A percentile compares a stretch with the other conserved stretches of the same genome.
These are phyloP conservation scores for Eucalyptus erythrocorys DNA, from an alignment of 345 rosid species.

Conservation along the genomic window DNA sequence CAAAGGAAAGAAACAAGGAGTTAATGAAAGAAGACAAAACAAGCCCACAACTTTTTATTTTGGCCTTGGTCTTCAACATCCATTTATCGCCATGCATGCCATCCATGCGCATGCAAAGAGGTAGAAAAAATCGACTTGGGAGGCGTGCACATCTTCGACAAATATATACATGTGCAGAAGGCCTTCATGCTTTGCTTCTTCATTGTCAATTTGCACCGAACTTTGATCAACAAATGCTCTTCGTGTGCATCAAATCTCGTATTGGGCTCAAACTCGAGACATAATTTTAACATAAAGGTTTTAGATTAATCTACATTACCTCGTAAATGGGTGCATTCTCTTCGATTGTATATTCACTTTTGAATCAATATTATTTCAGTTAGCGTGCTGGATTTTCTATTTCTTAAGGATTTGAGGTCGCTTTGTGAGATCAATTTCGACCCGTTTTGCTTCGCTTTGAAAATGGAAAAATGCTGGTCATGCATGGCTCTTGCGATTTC, in stretches of 20 bases:
- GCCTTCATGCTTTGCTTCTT: too few relatives aligned
- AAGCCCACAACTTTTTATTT: too few relatives aligned
- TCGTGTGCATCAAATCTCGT: rapidly evolving
- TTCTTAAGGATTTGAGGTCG: not conserved
- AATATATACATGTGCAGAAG: too few relatives aligned
- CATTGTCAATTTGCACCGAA: too few relatives aligned
- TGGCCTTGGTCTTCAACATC: too few relatives aligned
- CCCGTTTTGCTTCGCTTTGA: not conserved
- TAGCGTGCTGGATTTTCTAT: not conserved
- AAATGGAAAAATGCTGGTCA: not conserved
- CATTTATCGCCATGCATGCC: too few relatives aligned
- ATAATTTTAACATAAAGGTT: not conserved
- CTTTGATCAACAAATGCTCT: too few relatives aligned
- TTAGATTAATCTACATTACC: not conserved
- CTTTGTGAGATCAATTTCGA: not conserved
- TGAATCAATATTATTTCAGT: not conserved
- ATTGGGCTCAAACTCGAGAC: rapidly evolving
- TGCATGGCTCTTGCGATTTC: not conserved
- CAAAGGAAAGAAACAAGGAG: too few relatives aligned
- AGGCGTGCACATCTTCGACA: too few relatives aligned
- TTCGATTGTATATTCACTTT: not conserved
- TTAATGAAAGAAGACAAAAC: too few relatives aligned
- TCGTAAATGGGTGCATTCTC: not conserved
- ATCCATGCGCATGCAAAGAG: too few relatives aligned
- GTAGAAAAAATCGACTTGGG: too few relatives aligned